phyloP scores from a whole-genome alignment of 805 yeast genomes.

The Candida schatavii region DNA sequence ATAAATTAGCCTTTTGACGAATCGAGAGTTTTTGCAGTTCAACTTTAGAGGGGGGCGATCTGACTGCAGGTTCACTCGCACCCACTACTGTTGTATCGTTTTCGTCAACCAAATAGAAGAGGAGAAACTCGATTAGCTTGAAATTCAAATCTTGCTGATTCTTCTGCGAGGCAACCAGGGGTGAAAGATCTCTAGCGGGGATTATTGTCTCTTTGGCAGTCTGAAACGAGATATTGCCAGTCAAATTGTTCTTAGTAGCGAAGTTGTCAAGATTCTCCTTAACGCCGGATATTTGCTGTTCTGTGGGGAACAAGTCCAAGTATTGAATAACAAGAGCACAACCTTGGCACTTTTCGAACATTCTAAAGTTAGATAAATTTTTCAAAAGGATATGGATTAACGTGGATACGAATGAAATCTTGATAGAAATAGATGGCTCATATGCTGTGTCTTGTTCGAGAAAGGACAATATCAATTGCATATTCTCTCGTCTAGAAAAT shows the following conservation, averaged over 20 bases:
- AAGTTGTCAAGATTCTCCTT: constrained; percentile 27
- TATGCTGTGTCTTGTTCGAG: constrained; percentile 13
- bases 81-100: constrained; percentile 6
- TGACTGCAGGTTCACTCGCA: too few relatives aligned
- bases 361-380: constrained; percentile 53
- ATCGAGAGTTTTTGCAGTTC: constrained; percentile 12
- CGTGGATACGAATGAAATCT: constrained; percentile 46
- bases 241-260: constrained; percentile 17
- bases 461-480: constrained; percentile 31
- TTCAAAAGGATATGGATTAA: constrained; percentile 58
- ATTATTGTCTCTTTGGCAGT: constrained; percentile 14
- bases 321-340: constrained; percentile 48
- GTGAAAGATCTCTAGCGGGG: constrained; percentile 5
- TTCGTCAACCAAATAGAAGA: constrained; percentile 69
- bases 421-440: constrained; percentile 13
- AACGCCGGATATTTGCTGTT: constrained; percentile 1
- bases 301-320: constrained; percentile 16
- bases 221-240: background rate
- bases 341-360: constrained; percentile 58
- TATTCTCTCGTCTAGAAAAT: constrained; percentile 42
- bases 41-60: constrained; percentile 1
- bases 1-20: constrained; percentile 32
- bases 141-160: constrained; percentile 53
- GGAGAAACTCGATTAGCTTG: constrained; percentile 64
- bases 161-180: background rate